Percentiles rank a stretch among this genome's conserved stretches.
phyloP scores from a whole-genome alignment of 495 filamentous ascomycete genomes.

The Penicillium crystallinum region DNA sequence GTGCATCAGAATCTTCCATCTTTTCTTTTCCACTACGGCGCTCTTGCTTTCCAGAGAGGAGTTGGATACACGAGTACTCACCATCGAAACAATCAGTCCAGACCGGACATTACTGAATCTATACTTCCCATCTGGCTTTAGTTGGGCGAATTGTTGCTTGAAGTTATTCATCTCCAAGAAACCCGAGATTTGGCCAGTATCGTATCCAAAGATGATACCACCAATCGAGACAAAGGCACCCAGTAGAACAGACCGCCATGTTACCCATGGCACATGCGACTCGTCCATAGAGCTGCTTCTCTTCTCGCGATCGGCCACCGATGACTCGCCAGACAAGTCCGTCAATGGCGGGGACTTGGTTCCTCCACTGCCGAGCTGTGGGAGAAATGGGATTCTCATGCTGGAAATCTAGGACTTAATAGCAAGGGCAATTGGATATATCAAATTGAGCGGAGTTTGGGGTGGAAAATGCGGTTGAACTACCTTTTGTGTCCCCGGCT shows the following conservation, averaged over 20 bases:
- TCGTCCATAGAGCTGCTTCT: conserved; percentile 22
- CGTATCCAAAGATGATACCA: conserved; percentile 56
- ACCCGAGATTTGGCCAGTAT: conserved; percentile 49
- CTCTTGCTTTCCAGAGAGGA: not conserved
- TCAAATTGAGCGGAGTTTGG: not conserved
- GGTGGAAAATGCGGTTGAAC: not conserved
- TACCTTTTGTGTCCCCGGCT: not conserved
- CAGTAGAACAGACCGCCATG: conserved; percentile 42
- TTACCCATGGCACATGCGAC: conserved; percentile 34
- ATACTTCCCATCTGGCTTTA: conserved; percentile 24
- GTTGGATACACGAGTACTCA: conserved; percentile 8
- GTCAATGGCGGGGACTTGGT: conserved; percentile 11
- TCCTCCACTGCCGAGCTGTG: not conserved
- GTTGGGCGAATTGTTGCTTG: conserved; percentile 37
- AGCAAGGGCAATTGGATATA: not conserved
- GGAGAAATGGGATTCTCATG: conserved; percentile 14
- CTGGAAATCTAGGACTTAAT: too few species aligned
- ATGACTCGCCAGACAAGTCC: conserved; percentile 5
- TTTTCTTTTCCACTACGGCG: not conserved
- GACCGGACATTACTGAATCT: conserved; percentile 46
- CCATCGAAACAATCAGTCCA: conserved; percentile 49
- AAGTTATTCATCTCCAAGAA: conserved; percentile 59
- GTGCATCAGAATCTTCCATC: not conserved
- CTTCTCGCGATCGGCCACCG: conserved; percentile 7
- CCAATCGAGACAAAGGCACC: conserved; percentile 57